Evolutionary conservation across 371 early-diverging fungal species (phyloP).

Genomic region (Rhizopus sp.): DNA sequence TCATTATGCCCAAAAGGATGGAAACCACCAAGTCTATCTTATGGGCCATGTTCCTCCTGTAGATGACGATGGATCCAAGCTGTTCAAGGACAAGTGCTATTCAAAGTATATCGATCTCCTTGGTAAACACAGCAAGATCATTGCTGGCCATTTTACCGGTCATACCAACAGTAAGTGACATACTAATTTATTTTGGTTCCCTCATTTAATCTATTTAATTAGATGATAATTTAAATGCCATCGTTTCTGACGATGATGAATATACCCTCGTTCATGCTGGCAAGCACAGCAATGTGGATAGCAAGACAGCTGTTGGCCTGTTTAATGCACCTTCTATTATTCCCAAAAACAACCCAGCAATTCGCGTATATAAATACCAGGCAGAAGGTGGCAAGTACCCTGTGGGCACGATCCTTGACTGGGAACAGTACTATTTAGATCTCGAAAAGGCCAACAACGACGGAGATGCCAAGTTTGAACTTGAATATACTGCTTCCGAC

Average conservation of each 20-base stretch:
- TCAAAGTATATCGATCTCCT: constrained; percentile 39
- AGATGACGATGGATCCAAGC: constrained; percentile 28
- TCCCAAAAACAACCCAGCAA: constrained; percentile 53
- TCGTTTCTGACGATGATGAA: constrained; percentile 6
- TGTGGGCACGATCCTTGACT: constrained; percentile 43
- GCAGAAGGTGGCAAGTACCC: constrained; percentile 15
- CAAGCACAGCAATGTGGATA: not conserved
- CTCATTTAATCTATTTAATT: not conserved
- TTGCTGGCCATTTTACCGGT: constrained; percentile 56
- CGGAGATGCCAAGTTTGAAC: constrained; percentile 28
- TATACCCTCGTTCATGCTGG: not conserved
- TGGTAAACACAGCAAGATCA: constrained; percentile 41
- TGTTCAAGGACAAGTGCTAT: constrained; percentile 35
- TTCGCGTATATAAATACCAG: constrained; percentile 54
- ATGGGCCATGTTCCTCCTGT: constrained; percentile 59
- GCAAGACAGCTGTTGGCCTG: constrained; percentile 24
- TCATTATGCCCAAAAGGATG: constrained; percentile 5
- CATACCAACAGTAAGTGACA: constrained; percentile 42
- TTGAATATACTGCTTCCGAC: constrained; percentile 50
- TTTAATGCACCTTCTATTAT: constrained; percentile 56
- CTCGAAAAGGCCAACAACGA: constrained; percentile 38
- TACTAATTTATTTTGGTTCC: not conserved
- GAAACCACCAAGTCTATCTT: constrained; percentile 29
- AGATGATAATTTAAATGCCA: constrained; percentile 28
- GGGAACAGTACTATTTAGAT: constrained; percentile 59